Evolutionary conservation across 2,329 filamentous ascomycete genomes (phyloP).

Genomic region (Colletotrichum abscissum): DNA sequence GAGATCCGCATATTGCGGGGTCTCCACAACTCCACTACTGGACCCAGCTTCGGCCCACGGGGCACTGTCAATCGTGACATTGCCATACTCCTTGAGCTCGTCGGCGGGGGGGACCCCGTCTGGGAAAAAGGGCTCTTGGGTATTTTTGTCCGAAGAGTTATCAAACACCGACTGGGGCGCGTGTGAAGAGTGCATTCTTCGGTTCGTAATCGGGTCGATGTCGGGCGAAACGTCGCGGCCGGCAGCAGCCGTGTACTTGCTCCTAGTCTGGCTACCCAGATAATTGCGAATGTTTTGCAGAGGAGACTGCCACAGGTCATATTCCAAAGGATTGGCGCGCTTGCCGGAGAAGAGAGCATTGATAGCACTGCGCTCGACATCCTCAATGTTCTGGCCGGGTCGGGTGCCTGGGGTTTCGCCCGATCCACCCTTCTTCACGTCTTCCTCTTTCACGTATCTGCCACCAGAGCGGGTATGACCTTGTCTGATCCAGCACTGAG

Average conservation of each 20-base stretch:
- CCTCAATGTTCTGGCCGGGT: slow-evolving; percentile 55
- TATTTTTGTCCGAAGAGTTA: slow-evolving; percentile 8
- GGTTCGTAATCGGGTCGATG: slow-evolving; percentile 71
- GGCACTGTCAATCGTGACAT: slow-evolving; percentile 44
- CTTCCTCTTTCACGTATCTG: slow-evolving; percentile 49
- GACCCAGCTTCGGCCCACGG: slow-evolving; percentile 36
- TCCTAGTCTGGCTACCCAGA: slow-evolving; percentile 37
- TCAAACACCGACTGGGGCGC: slow-evolving; percentile 32
- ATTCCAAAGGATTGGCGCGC: slow-evolving; percentile 35
- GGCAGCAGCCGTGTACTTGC: slow-evolving; percentile 14
- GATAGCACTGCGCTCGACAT: slow-evolving; percentile 57
- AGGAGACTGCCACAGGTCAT: slow-evolving; percentile 45
- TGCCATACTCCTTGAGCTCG: slow-evolving; percentile 49
- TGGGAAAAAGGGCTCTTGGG: slow-evolving; percentile 42
- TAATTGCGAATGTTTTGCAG: slow-evolving; percentile 48
- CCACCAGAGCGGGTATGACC: slow-evolving; percentile 39
- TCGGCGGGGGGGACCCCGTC: slow-evolving; percentile 47
- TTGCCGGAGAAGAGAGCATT: slow-evolving; percentile 54
- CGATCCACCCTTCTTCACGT: slow-evolving; percentile 49
- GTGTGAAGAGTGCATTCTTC: slow-evolving; percentile 51
- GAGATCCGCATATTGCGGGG: slow-evolving; percentile 41
- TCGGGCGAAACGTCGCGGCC: slow-evolving; percentile 47
- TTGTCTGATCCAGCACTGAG: slow-evolving; percentile 51
- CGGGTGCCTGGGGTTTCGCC: slow-evolving; percentile 51
- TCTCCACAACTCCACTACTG: slow-evolving; percentile 31